Percentiles rank a stretch among this genome's conserved stretches.
Conservation (phyloP, 495 filamentous ascomycete genomes). For the Parathielavia appendiculata region DNA sequence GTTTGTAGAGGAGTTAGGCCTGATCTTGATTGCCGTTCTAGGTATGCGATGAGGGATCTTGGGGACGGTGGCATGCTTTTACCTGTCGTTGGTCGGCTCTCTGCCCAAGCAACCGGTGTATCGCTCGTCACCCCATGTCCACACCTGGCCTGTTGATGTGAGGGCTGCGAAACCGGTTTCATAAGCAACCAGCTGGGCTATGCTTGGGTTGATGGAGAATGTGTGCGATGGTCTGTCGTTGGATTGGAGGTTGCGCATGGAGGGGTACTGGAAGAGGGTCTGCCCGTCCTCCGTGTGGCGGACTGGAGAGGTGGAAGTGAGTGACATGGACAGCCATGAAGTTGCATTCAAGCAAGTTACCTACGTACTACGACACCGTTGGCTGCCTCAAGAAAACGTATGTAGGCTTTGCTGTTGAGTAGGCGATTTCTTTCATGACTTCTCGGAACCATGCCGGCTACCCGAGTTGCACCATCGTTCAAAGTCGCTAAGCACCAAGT, state of each 20-base stretch:
- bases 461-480: conserved; percentile 1
- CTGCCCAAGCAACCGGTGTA: conserved; percentile 48
- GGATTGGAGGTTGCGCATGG: conserved; percentile 16
- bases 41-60: too few relatives aligned
- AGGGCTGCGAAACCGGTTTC: conserved; percentile 51
- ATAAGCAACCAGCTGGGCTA: conserved; percentile 47
- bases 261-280: conserved; percentile 27
- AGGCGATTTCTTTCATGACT: conserved; percentile 12
- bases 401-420: conserved; percentile 4
- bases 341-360: neutral
- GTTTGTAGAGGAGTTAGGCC: neutral
- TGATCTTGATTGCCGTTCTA: too few relatives aligned
- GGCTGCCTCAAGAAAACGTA: conserved; percentile 24
- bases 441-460: conserved; percentile 20
- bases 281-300: conserved; percentile 18
- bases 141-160: conserved; percentile 44
- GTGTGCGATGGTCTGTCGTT: conserved; percentile 8
- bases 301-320: conserved; percentile 11
- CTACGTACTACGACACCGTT: conserved; percentile 26
- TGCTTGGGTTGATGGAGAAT: conserved; percentile 14
- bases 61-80: neutral
- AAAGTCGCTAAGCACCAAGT: conserved; percentile 7
- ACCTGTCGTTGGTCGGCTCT: conserved; percentile 25
- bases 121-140: conserved; percentile 57
- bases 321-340: neutral